phyloP scores from a whole-genome alignment of 2,329 filamentous ascomycete genomes.

The Coniochaeta sp. region DNA sequence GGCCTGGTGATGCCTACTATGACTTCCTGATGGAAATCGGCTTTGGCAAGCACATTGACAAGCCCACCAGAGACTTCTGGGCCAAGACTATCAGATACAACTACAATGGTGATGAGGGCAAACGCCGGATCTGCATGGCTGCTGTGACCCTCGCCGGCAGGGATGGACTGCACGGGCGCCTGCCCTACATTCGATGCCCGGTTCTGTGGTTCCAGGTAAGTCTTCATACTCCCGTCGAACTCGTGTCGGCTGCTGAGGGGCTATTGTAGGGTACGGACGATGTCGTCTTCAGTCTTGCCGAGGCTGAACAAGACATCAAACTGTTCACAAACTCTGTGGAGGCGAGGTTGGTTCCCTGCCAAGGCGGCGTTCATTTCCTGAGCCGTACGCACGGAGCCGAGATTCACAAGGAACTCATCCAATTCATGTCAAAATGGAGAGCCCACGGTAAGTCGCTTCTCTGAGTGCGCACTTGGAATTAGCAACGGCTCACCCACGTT shows the following conservation, averaged over 20 bases:
- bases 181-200: conserved; percentile 37
- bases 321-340: conserved; percentile 35
- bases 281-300: conserved; percentile 27
- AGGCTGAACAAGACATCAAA: conserved; percentile 37
- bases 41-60: conserved; percentile 27
- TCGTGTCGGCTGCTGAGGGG: not conserved
- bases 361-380: conserved; percentile 37
- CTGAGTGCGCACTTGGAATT: no score
- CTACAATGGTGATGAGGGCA: conserved; percentile 38
- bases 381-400: conserved; percentile 35
- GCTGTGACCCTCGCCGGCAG: conserved; percentile 32
- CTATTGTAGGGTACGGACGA: conserved; percentile 34
- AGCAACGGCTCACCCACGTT: no score
- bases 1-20: conserved; percentile 33
- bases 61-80: conserved; percentile 32
- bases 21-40: conserved; percentile 33
- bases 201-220: conserved; percentile 43
- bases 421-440: not conserved
- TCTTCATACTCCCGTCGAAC: not conserved
- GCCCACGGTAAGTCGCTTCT: not conserved
- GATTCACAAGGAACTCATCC: conserved; percentile 32
- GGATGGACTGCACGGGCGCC: conserved; percentile 33
- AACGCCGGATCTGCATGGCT: conserved; percentile 34
- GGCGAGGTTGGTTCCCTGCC: conserved; percentile 30
- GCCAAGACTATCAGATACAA: conserved; percentile 30